Evolutionary conservation across 2,329 filamentous ascomycete species (phyloP).

Genomic region (Davidsoniella virescens): DNA sequence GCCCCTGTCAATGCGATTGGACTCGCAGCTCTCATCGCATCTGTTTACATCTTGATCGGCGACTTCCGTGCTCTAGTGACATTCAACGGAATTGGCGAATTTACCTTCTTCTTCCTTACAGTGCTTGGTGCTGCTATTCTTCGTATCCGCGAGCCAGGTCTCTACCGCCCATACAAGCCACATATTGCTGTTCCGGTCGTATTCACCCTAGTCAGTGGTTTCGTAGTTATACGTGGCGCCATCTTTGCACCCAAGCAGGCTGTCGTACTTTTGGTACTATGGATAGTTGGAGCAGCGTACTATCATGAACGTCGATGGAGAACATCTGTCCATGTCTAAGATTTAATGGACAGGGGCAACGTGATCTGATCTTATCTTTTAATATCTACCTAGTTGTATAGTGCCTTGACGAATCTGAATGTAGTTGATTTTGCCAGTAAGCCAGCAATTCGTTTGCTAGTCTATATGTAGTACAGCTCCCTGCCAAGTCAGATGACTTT

Average conservation of each 20-base stretch:
- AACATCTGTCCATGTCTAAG: too few species aligned
- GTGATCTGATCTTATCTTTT: too few species aligned
- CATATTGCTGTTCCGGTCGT: conserved; percentile 31
- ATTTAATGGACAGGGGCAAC: too few species aligned
- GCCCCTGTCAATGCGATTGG: conserved; percentile 38
- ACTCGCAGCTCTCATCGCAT: conserved; percentile 31
- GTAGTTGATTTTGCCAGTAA: too few species aligned
- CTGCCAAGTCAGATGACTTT: too few species aligned
- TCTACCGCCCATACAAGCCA: conserved; percentile 40
- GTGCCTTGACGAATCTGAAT: too few species aligned
- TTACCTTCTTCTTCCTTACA: conserved; percentile 48
- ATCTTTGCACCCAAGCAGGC: conserved; percentile 41
- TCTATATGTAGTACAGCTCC: too few species aligned
- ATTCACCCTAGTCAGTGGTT: conserved; percentile 41
- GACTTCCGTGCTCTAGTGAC: conserved; percentile 45
- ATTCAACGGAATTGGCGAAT: conserved; percentile 43
- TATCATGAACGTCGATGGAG: conserved; percentile 20
- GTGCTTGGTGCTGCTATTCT: conserved; percentile 42
- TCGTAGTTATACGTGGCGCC: conserved; percentile 42
- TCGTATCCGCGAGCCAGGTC: conserved; percentile 36
- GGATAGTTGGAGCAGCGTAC: conserved; percentile 26
- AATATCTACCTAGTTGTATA: too few species aligned
- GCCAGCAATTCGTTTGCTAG: too few species aligned
- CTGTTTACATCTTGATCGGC: conserved; percentile 43
- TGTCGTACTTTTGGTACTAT: conserved; percentile 32